Evolutionary conservation across 2,329 filamentous ascomycete genomes (phyloP).

Genomic region (Fusarium armeniacum): DNA sequence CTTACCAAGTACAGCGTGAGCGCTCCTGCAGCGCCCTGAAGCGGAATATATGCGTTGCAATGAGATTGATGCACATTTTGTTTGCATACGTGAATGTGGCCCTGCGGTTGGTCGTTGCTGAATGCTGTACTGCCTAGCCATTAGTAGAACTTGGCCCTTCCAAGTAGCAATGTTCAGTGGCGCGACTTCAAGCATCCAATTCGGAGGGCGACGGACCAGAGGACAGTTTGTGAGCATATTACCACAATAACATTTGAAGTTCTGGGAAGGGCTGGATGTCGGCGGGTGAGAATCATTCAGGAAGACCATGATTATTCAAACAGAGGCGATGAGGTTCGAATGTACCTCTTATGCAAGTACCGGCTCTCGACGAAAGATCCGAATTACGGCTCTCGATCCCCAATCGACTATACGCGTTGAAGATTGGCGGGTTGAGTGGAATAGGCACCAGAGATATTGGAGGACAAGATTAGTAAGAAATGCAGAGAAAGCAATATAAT

Average conservation of each 20-base stretch:
- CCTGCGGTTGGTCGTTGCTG: constrained; percentile 4
- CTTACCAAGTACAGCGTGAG: constrained; percentile 78
- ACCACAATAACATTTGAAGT: constrained; percentile 6
- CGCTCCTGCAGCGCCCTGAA: constrained; percentile 57
- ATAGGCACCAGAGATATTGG: not conserved
- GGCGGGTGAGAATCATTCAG: not conserved
- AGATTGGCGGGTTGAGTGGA: not conserved
- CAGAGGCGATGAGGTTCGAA: constrained; percentile 6
- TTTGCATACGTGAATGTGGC: constrained; percentile 28
- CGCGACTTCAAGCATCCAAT: constrained; percentile 13
- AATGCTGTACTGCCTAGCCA: constrained; percentile 10
- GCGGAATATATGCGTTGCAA: constrained; percentile 26
- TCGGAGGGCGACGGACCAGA: not conserved
- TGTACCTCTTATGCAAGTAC: constrained; percentile 1
- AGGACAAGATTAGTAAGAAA: constrained; percentile 11
- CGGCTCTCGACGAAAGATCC: not conserved
- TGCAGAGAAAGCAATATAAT: constrained; percentile 16
- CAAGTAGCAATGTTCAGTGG: constrained; percentile 6
- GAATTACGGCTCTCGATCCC: not conserved
- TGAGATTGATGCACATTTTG: constrained; percentile 18
- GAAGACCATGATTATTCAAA: not conserved
- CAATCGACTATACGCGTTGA: not conserved
- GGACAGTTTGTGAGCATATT: constrained; percentile 5
- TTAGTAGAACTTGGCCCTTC: constrained; percentile 5
- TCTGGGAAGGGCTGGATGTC: constrained; percentile 10